Base-by-base conservation (phyloP, 345 rosid species). In the Linum trigynum region DNA sequence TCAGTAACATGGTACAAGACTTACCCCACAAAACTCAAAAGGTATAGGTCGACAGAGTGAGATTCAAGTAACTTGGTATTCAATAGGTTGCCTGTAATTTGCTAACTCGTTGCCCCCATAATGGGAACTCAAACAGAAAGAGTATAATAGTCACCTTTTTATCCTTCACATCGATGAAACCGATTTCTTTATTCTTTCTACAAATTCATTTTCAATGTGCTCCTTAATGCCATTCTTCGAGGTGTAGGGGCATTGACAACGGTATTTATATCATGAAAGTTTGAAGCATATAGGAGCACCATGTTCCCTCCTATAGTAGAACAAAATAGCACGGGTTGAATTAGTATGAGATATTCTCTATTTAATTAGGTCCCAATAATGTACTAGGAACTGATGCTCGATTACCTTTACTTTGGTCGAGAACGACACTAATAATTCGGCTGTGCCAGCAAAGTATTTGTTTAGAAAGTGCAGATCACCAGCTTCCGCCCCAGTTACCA, bases 271-370 rank as follows among this genome's bases (percentile, higher is more conserved):
- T 69, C 71, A 6, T 66, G 74, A 65, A 56, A 74, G 51, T 74
- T 74, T 16, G 77, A 74, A 65, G 77, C 77, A 66, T 74, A 74
- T 10, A 74, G 67, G 23, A 74, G 64, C 57, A 74, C 77, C 57
- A 65, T 68, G 63, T 51, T 53, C 0, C 71, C 74, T 7, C 74
- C 77, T 74, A 62, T 1, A 38, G 37, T 63, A n/a, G n/a, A n/a
- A n/a, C n/a, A n/a, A n/a, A 2, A n/a, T 2, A 14, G 3, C n/a
- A n/a, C 4, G 8, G 36, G 14, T 35, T 38, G 15, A n/a, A n/a
- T n/a, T n/a, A n/a, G n/a, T n/a, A 61, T 42, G 23, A 7, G 6
- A 38, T n/a, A 40, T 35, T 38, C 4, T 3, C n/a, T n/a, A 7
- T n/a, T n/a, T n/a, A n/a, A n/a, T n/a, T 12, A 39, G 32, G 2